Percentiles rank a stretch among this genome's conserved stretches.
phyloP scores from a whole-genome alignment of 129 eudicot genomes.

The Ambrosia trifida region DNA sequence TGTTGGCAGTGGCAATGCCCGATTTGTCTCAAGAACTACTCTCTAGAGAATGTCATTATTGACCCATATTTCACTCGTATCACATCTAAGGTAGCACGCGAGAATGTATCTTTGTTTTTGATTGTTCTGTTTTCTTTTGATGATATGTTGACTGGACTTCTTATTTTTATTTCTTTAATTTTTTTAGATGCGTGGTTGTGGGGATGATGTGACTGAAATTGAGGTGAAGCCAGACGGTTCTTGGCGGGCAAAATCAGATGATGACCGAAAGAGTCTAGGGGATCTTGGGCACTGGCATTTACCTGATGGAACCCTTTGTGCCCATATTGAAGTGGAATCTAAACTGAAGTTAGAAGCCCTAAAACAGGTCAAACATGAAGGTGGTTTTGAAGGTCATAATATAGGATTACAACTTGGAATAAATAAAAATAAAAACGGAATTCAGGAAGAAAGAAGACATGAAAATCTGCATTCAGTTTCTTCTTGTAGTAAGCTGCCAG shows the following conservation, averaged over 20 bases:
- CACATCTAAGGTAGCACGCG: slow-evolving; percentile 62
- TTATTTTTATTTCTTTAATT: slow-evolving; percentile 10
- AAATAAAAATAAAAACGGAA: slow-evolving; percentile 59
- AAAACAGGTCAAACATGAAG: slow-evolving; percentile 69
- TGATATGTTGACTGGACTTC: not conserved
- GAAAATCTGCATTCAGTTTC: slow-evolving; percentile 41
- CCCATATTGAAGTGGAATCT: slow-evolving; percentile 37
- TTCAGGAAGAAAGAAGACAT: slow-evolving; percentile 65
- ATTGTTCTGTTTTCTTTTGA: not conserved
- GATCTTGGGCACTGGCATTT: slow-evolving; percentile 80
- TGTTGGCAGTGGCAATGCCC: slow-evolving; percentile 95
- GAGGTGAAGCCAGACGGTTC: slow-evolving; percentile 96
- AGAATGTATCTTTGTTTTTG: not conserved
- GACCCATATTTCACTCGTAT: slow-evolving; percentile 87
- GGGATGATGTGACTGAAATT: slow-evolving; percentile 77
- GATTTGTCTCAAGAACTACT: slow-evolving; percentile 83
- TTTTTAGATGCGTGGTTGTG: slow-evolving; percentile 60
- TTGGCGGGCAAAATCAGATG: slow-evolving; percentile 86
- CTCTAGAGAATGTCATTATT: slow-evolving; percentile 77
- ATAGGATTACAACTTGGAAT: slow-evolving; percentile 64
- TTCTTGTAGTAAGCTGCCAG: slow-evolving; percentile 44
- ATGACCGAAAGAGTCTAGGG: slow-evolving; percentile 65
- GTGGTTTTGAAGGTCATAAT: slow-evolving; percentile 57
- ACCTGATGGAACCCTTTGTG: slow-evolving; percentile 71
- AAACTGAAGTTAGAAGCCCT: slow-evolving; percentile 51